Evolutionary conservation across 495 filamentous ascomycete species (phyloP).

Genomic region (Cercophora samala): DNA sequence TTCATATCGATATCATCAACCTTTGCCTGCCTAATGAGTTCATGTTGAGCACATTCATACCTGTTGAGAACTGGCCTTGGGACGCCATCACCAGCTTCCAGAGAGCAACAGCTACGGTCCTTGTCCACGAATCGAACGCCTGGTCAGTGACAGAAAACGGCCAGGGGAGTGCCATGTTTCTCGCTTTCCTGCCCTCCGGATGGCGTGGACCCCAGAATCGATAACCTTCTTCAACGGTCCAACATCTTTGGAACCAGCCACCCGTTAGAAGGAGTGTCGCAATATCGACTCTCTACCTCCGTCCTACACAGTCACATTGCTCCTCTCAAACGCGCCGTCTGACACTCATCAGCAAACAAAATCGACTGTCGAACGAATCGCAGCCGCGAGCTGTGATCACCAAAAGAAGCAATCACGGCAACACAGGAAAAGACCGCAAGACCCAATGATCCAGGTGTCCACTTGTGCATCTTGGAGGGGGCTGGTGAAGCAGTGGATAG

Average conservation of each 20-base stretch:
- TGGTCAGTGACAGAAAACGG: neutral
- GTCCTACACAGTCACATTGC: neutral
- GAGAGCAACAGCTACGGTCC: neutral
- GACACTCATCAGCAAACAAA: constrained; percentile 1
- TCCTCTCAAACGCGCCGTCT: neutral
- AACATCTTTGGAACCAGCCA: neutral
- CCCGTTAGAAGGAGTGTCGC: neutral
- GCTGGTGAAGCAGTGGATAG: constrained; percentile 1
- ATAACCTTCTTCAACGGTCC: neutral
- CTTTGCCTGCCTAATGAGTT: neutral
- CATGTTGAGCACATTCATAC: neutral
- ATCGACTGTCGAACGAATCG: neutral
- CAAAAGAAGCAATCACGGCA: too few species aligned
- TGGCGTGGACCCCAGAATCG: neutral
- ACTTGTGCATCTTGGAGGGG: constrained; percentile 1
- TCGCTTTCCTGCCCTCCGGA: neutral
- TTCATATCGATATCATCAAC: neutral
- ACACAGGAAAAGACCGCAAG: neutral
- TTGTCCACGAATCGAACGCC: neutral
- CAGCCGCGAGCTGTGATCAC: neutral
- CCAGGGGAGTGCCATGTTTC: neutral
- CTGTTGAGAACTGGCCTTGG: neutral
- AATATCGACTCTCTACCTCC: neutral
- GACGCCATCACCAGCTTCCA: neutral
- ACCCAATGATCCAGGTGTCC: neutral